A percentile compares a stretch with the other conserved stretches of the same genome.
These are phyloP conservation scores for Telopea speciosissima DNA, from an alignment of 177 flowering plant genomes.

Conservation along the genomic window DNA sequence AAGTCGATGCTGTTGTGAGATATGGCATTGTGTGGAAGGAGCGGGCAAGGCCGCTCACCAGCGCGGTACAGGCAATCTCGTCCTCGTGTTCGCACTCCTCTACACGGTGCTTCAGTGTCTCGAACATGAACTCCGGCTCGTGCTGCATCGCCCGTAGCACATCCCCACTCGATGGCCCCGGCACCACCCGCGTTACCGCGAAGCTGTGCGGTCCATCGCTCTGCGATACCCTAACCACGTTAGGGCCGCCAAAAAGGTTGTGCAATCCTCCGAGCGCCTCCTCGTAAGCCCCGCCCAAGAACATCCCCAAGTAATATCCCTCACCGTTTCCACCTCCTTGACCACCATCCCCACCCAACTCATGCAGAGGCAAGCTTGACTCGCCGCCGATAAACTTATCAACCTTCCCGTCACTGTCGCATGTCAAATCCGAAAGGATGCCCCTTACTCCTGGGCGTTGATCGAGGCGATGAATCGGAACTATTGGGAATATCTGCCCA, in stretches of 20 bases:
- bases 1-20: conserved; percentile 35
- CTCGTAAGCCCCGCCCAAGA: conserved; percentile 98
- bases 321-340: conserved; percentile 34
- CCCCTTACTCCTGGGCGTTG: conserved; percentile 66
- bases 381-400: conserved; percentile 90
- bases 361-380: conserved; percentile 78
- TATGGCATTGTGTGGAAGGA: conserved; percentile 92
- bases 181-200: conserved; percentile 77
- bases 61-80: conserved; percentile 23
- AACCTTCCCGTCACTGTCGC: conserved; percentile 97
- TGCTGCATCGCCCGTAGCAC: conserved; percentile 96
- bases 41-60: conserved; percentile 55
- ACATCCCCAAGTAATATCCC: conserved; percentile 86
- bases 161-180: conserved; percentile 74
- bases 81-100: conserved; percentile 46
- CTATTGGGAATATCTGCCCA: conserved; percentile 82
- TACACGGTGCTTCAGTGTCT: conserved; percentile 82
- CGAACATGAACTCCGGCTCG: conserved; percentile 96
- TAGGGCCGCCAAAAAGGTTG: conserved; percentile 97
- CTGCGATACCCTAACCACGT: conserved; percentile 80
- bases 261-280: conserved; percentile 99
- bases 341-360: conserved; percentile 38
- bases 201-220: conserved; percentile 91
- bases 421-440: conserved; percentile 80
- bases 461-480: conserved; percentile 82